Evolutionary conservation across 2,329 filamentous ascomycete species (phyloP).

Genomic region (Nothomitra cinnamomea): DNA sequence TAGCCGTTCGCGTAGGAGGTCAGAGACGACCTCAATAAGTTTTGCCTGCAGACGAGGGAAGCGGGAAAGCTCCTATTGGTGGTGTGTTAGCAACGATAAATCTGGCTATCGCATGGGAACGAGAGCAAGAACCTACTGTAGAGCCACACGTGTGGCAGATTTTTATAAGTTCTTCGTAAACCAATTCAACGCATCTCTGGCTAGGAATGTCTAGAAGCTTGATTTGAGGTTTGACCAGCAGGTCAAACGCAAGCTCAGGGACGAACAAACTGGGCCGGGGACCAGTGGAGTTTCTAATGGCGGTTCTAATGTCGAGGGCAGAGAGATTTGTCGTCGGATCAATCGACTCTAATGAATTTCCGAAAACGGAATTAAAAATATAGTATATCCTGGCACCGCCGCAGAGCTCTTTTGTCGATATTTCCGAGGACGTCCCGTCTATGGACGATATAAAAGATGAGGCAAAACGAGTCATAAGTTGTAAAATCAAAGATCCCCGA

Average conservation of each 20-base stretch:
- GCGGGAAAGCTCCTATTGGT: constrained; percentile 51
- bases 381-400: constrained; percentile 94
- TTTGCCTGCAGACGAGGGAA: constrained; percentile 91
- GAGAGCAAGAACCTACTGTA: constrained; percentile 25
- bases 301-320: constrained; percentile 85
- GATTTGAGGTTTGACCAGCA: constrained; percentile 96
- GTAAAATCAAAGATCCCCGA: constrained; percentile 80
- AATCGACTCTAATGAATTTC: constrained; percentile 87
- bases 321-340: constrained; percentile 93
- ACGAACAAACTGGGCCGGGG: constrained; percentile 92
- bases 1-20: constrained; percentile 78
- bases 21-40: constrained; percentile 94
- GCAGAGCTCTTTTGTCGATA: constrained; percentile 94
- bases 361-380: constrained; percentile 98
- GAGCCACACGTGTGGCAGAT: constrained; percentile 98
- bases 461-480: constrained; percentile 96
- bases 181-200: constrained; percentile 90
- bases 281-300: constrained; percentile 94
- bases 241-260: constrained; percentile 90
- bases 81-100: not conserved
- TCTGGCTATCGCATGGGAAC: too few relatives aligned
- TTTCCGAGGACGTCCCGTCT: constrained; percentile 94
- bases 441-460: constrained; percentile 97
- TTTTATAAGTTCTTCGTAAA: constrained; percentile 98
- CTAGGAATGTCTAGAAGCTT: constrained; percentile 89